These are phyloP conservation scores for Tothia fuscella DNA, from an alignment of 2,329 filamentous ascomycete genomes.

Conservation along the genomic window DNA sequence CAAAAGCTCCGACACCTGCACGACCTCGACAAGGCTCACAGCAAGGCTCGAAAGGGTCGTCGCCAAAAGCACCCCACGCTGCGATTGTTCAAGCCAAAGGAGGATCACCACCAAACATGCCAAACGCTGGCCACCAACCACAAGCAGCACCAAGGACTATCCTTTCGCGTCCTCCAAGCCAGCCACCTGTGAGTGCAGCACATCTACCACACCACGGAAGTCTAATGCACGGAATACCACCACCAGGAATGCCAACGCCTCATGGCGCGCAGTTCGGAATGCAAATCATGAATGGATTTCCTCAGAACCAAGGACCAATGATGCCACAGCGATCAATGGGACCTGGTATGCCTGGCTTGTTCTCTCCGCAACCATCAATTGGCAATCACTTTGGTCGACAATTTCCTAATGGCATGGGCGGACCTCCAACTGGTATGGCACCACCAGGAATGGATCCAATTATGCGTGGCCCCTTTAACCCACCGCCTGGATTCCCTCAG, in stretches of 20 bases:
- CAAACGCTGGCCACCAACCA: conserved; percentile 38
- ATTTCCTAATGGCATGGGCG: conserved; percentile 37
- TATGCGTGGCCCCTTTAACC: conserved; percentile 18
- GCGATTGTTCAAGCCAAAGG: conserved; percentile 37
- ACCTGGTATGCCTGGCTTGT: conserved; percentile 40
- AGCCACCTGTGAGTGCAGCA: conserved; percentile 3
- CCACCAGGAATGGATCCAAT: conserved; percentile 45
- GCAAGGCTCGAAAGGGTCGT: conserved; percentile 58
- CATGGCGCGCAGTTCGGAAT: conserved; percentile 30
- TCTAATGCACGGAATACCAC: conserved; percentile 25
- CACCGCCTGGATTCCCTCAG: conserved; percentile 7
- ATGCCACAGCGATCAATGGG: conserved; percentile 44
- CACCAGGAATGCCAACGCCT: conserved; percentile 46
- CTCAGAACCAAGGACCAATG: conserved; percentile 41
- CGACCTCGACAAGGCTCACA: conserved; percentile 68
- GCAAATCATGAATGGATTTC: conserved; percentile 41
- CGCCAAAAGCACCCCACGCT: conserved; percentile 55
- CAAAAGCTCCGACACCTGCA: conserved; percentile 65
- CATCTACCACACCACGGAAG: background rate
- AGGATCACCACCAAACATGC: conserved; percentile 48
- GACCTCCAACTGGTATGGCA: conserved; percentile 44
- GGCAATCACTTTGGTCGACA: conserved; percentile 46
- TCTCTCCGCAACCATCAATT: conserved; percentile 39
- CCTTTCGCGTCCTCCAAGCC: conserved; percentile 7
- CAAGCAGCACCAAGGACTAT: conserved; percentile 15